A percentile compares a stretch with the other conserved stretches of the same genome.
Conservation (phyloP, 352 stramenopile genomes). For the Chloridella minuta region DNA sequence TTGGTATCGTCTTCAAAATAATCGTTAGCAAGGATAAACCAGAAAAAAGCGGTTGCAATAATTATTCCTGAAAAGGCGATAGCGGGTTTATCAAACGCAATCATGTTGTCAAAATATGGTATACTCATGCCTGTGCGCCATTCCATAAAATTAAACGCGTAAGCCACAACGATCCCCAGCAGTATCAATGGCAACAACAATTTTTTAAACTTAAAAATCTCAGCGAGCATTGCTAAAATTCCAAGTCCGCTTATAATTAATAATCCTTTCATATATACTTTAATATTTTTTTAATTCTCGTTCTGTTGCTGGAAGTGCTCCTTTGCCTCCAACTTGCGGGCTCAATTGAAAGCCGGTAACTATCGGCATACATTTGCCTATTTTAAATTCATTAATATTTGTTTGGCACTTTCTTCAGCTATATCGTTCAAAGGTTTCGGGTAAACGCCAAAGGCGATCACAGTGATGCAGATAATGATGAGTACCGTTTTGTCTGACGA, state of each 20-base stretch:
- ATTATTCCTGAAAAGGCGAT: conserved; percentile 19
- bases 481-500: conserved; percentile 21
- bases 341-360: too few relatives aligned
- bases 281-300: too few relatives aligned
- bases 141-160: conserved; percentile 18
- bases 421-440: conserved; percentile 16
- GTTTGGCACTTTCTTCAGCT: conserved; percentile 25
- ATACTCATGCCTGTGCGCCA: neutral
- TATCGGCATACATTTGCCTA: conserved; percentile 14
- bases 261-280: conserved; percentile 13
- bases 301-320: too few relatives aligned
- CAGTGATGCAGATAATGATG: conserved; percentile 11
- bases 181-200: conserved; percentile 14
- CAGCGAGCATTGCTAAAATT: conserved; percentile 16
- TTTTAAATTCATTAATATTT: conserved; percentile 25
- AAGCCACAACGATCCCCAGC: conserved; percentile 13
- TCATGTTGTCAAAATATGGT: conserved; percentile 17
- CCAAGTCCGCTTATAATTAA: conserved; percentile 16
- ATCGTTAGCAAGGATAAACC: conserved; percentile 18
- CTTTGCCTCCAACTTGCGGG: too few relatives aligned
- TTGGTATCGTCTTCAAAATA: conserved; percentile 18
- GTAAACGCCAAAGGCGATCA: conserved; percentile 16
- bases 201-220: conserved; percentile 22
- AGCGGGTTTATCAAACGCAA: conserved; percentile 17
- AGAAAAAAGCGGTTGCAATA: conserved; percentile 19